These are phyloP conservation scores for Pseudogymnoascus sp. DNA, from an alignment of 2,329 filamentous ascomycete genomes.

Conservation along the genomic window DNA sequence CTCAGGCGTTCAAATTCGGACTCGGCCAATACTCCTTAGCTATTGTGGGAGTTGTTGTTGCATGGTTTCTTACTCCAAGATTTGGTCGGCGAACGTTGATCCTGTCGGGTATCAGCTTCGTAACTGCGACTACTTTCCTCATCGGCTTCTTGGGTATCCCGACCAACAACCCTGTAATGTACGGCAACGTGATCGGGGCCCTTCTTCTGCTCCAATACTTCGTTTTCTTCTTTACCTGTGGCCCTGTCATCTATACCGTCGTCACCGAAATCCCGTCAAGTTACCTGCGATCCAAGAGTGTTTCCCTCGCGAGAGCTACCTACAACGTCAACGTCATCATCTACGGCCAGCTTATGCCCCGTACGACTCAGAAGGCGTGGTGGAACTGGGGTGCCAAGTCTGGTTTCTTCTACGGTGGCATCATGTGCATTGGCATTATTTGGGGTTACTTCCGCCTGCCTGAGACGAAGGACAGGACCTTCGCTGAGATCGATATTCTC, in stretches of 20 bases:
- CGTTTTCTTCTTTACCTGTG: conserved; percentile 37
- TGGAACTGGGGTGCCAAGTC: conserved; percentile 31
- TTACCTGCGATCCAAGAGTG: conserved; percentile 34
- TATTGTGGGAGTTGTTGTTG: conserved; percentile 31
- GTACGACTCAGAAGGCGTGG: conserved; percentile 19
- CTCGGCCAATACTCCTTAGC: conserved; percentile 40
- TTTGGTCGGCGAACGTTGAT: conserved; percentile 21
- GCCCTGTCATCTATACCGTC: conserved; percentile 35
- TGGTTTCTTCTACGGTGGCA: conserved; percentile 38
- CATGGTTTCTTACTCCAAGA: conserved; percentile 20
- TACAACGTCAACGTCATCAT: conserved; percentile 34
- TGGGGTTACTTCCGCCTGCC: conserved; percentile 40
- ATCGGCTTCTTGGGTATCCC: conserved; percentile 19
- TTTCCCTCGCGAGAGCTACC: conserved; percentile 31
- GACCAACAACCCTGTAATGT: conserved; percentile 13
- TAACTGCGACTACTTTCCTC: conserved; percentile 20
- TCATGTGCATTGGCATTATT: conserved; percentile 29
- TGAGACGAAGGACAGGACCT: conserved; percentile 37
- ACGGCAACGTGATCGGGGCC: conserved; percentile 27
- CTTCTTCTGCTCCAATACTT: conserved; percentile 34
- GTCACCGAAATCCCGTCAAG: conserved; percentile 36
- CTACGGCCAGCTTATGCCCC: conserved; percentile 23
- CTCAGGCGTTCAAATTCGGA: conserved; percentile 45
- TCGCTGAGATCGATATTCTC: conserved; percentile 37
- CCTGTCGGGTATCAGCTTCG: conserved; percentile 16